Evolutionary conservation across 2,329 filamentous ascomycete genomes (phyloP), one percentile per base, ranked within the genome.

Genomic region (Arthrobotrys pseudoclavata): DNA sequence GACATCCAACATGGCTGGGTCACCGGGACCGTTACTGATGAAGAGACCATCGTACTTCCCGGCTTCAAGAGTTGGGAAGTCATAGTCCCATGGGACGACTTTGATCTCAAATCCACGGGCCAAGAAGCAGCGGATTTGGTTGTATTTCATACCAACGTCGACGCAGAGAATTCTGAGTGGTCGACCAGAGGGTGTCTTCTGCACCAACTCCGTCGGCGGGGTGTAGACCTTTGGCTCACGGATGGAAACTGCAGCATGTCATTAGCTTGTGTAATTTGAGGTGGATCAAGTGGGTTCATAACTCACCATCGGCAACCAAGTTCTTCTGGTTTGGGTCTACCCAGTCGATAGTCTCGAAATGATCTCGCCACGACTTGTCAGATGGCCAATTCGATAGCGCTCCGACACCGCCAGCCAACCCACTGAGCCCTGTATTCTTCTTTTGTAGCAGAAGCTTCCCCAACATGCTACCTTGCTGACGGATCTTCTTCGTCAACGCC

Each of bases 121-220:
- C 76, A 99, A 87, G 82, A 99, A 90, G 86, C 96, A 99, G 81
- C 96, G 89, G 81, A 99, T 88, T 86, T 99, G 96, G 86, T 98
- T 99, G 86, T 93, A 97, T 86, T 99, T 99, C 87, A 98, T 91
- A 84, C 96, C 96, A 81, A 99, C 95, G 86, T 99, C 96, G 81
- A 99, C 89, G 83, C 94, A 97, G 62, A 98, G 87, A 79, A 99
- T 91, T 83, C 94, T 92, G 75, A 98, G 88, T 61, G 91, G 88
- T 81, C 94, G 92, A 79, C 95, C 96, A 70, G 93, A 96, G 47
- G 94, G 92, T 85, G 97, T 94, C 85, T 92, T 91, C 82, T 97
- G 88, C 79, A 91, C 90, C 82, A 87, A 88, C 74, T 90, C 88
- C 37, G 89, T 85, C 79, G 89, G 89, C 67, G 94, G 94, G 81